Percentiles rank a stretch among this genome's conserved stretches.
Conservation (phyloP, 345 rosid species). For the Cardiospermum halicacabum region DNA sequence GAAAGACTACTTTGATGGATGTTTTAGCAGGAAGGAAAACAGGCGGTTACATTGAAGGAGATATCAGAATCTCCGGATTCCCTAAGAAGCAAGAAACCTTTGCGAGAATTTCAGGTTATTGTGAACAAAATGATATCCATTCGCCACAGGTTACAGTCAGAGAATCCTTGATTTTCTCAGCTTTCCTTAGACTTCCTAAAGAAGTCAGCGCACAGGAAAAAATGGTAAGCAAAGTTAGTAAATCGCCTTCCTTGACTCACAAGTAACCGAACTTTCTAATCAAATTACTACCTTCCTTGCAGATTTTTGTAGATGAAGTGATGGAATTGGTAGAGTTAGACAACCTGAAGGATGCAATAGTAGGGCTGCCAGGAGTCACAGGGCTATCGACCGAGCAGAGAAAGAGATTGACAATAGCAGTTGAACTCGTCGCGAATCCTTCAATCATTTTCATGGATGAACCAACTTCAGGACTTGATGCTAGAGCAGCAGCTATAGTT, state of each 20-base stretch:
- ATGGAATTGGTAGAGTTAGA: conserved; percentile 61
- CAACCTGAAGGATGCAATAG: conserved; percentile 54
- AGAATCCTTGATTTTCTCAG: conserved; percentile 86
- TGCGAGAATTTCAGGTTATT: conserved; percentile 91
- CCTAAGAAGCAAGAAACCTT: conserved; percentile 85
- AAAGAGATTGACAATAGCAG: conserved; percentile 79
- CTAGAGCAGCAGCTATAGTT: conserved; percentile 85
- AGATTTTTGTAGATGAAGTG: conserved; percentile 70
- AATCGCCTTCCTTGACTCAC: neutral
- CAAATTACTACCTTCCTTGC: too few species aligned
- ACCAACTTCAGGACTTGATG: conserved; percentile 90
- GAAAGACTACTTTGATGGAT: conserved; percentile 97
- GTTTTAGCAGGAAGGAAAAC: conserved; percentile 93
- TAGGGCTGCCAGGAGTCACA: conserved; percentile 65
- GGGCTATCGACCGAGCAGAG: conserved; percentile 87
- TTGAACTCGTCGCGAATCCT: conserved; percentile 79
- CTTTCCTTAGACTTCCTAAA: conserved; percentile 75
- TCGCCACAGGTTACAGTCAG: conserved; percentile 84
- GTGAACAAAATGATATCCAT: conserved; percentile 88
- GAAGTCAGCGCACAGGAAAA: conserved; percentile 73
- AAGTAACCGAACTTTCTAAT: too few species aligned
- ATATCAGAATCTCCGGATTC: conserved; percentile 74
- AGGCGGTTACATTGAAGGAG: conserved; percentile 87
- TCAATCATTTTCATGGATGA: conserved; percentile 94
- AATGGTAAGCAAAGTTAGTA: conserved; percentile 38